phyloP scores from a whole-genome alignment of 257 asterid species.

The Solanum ossicruentum region DNA sequence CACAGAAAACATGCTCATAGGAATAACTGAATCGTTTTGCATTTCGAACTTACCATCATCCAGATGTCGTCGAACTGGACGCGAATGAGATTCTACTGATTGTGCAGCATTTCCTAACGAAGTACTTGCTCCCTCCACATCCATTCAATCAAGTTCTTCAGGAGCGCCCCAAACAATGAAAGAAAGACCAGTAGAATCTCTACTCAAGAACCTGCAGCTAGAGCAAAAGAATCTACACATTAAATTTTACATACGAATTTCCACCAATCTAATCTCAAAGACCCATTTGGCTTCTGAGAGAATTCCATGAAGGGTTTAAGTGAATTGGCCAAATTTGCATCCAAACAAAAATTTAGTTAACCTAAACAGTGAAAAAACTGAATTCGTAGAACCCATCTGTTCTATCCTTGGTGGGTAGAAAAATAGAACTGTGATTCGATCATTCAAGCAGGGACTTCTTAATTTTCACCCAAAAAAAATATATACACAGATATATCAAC shows the following conservation, averaged over 20 bases:
- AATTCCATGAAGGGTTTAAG: not conserved
- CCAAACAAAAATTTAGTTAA: not conserved
- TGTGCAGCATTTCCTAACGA: not conserved
- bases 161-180: not conserved
- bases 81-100: not conserved
- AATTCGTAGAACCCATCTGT: not conserved
- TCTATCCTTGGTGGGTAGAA: not conserved
- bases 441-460: not conserved
- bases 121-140: not conserved
- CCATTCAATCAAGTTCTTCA: not conserved
- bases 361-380: not conserved
- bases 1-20: not conserved
- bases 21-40: not conserved
- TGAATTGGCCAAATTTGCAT: not conserved
- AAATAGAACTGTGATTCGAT: not conserved
- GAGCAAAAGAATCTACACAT: not conserved
- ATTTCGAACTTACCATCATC: not conserved
- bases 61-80: not conserved
- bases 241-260: not conserved
- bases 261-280: not conserved
- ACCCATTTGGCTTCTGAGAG: not conserved
- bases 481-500: not conserved
- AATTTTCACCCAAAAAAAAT: not conserved
- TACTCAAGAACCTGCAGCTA: not conserved
- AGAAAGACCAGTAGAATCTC: not conserved